These are phyloP conservation scores for Naganishia antarctica DNA, from an alignment of 768 basidiomycete genomes.

Conservation along the genomic window DNA sequence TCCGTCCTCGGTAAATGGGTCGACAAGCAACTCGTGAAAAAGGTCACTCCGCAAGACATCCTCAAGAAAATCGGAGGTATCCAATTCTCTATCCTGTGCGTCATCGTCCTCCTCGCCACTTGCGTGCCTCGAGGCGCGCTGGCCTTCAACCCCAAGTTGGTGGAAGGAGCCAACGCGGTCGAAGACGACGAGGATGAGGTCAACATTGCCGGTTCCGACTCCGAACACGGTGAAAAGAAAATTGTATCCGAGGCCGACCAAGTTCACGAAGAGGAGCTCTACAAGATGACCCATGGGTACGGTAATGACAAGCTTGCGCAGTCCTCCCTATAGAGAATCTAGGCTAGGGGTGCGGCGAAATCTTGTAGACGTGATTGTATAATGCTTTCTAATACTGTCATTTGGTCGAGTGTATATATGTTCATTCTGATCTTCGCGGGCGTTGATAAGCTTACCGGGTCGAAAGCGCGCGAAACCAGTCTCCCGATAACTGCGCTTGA, in stretches of 20 bases:
- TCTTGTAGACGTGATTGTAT: no score
- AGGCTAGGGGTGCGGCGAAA: no score
- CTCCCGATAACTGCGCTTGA: no score
- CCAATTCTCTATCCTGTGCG: conserved; percentile 41
- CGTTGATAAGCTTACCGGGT: no score
- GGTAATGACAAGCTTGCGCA: conserved; percentile 18
- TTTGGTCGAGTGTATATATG: no score
- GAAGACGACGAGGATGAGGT: conserved; percentile 16
- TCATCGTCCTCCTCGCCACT: conserved; percentile 38
- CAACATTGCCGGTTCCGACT: conserved; percentile 1
- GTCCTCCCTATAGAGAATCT: not conserved
- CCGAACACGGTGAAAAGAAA: conserved; percentile 3
- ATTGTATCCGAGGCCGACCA: not conserved
- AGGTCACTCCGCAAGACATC: conserved; percentile 29
- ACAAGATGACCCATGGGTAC: not conserved
- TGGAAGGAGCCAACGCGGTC: conserved; percentile 30
- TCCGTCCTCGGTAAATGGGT: conserved; percentile 42
- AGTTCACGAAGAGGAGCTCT: not conserved
- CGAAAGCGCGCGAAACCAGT: no score
- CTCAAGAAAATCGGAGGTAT: conserved; percentile 35
- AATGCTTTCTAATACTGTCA: no score
- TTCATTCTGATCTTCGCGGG: no score
- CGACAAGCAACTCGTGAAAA: conserved; percentile 32
- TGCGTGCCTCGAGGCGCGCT: conserved; percentile 39
- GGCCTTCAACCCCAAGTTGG: conserved; percentile 40